phyloP scores from a whole-genome alignment of 768 basidiomycete species.

The Pleurotus tuoliensis region DNA sequence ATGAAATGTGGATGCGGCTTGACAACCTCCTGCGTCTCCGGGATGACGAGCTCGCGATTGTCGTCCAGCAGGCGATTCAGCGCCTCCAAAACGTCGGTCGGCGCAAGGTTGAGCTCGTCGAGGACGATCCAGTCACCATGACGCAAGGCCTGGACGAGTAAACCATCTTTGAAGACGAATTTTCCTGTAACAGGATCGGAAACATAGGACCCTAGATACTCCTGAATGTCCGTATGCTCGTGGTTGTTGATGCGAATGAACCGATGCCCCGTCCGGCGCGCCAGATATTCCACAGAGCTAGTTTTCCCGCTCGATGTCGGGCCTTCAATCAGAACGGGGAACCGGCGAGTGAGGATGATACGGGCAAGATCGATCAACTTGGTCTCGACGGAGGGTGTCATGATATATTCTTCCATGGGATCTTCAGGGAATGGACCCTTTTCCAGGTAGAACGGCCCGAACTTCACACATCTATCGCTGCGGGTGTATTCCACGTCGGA shows the following conservation, averaged over 20 bases:
- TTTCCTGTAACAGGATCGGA: conserved; percentile 93
- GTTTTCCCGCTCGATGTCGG: conserved; percentile 98
- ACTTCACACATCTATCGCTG: conserved; percentile 63
- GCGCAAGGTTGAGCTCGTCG: conserved; percentile 95
- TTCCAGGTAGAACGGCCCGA: conserved; percentile 90
- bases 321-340: conserved; percentile 95
- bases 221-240: conserved; percentile 99
- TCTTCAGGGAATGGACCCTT: conserved; percentile 67
- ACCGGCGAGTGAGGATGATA: conserved; percentile 82
- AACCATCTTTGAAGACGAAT: conserved; percentile 89
- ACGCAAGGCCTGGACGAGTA: conserved; percentile 88
- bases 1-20: conserved; percentile 94
- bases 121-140: conserved; percentile 96
- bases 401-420: conserved; percentile 77
- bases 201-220: conserved; percentile 95
- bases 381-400: conserved; percentile 91
- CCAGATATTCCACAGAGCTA: conserved; percentile 93
- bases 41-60: conserved; percentile 92
- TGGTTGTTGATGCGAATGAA: conserved; percentile 99
- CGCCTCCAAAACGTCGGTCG: conserved; percentile 96
- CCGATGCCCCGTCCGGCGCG: conserved; percentile 86
- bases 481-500: conserved; percentile 40
- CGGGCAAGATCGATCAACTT: conserved; percentile 95
- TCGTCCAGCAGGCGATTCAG: conserved; percentile 96
- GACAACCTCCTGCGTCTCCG: conserved; percentile 94